Conservation (phyloP, 805 yeast genomes). For the Lachancea fermentati region DNA sequence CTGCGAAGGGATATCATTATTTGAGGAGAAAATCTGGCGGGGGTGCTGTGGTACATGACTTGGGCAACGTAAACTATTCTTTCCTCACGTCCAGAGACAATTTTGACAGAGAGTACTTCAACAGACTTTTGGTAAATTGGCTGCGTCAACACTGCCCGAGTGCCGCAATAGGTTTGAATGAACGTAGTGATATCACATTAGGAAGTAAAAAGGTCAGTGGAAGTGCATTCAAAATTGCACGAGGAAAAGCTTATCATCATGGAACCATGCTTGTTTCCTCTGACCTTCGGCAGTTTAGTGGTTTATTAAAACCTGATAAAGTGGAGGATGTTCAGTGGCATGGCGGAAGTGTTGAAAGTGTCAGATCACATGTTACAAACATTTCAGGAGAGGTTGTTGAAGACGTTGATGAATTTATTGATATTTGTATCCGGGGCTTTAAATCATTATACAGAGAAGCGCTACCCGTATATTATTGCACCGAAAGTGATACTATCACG, state of each 20-base stretch:
- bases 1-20: conserved; percentile 51
- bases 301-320: conserved; percentile 49
- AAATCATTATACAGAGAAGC: conserved; percentile 18
- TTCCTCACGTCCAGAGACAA: conserved; percentile 63
- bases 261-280: conserved; percentile 88
- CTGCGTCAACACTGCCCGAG: conserved; percentile 15
- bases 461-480: conserved; percentile 26
- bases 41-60: conserved; percentile 93
- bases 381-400: conserved; percentile 43
- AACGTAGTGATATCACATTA: conserved; percentile 74
- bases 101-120: conserved; percentile 57
- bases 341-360: conserved; percentile 62
- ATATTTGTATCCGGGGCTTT: conserved; percentile 27
- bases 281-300: conserved; percentile 50
- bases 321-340: conserved; percentile 40
- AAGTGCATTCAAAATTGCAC: conserved; percentile 82
- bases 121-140: conserved; percentile 40
- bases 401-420: conserved; percentile 27
- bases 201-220: conserved; percentile 70
- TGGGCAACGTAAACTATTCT: conserved; percentile 82
- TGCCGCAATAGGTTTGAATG: conserved; percentile 46
- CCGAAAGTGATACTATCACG: conserved; percentile 27
- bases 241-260: conserved; percentile 84
- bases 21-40: conserved; percentile 87
- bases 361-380: conserved; percentile 74